Evolutionary conservation across 192 early-diverging fungal species (phyloP).

Genomic region (Entomortierella lignicola): DNA sequence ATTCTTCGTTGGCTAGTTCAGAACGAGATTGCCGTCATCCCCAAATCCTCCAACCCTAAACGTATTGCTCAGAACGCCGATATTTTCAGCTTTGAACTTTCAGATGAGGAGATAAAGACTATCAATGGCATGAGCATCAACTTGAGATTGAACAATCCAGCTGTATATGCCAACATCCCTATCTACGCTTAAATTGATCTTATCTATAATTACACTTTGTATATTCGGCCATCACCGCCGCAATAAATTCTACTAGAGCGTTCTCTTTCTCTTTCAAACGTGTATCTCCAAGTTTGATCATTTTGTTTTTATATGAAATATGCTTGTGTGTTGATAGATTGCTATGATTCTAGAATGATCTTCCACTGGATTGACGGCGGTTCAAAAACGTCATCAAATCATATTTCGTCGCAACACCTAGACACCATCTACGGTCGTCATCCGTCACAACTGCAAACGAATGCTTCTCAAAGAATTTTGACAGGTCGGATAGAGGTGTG

Average conservation of each 20-base stretch:
- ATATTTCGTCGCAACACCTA: slow-evolving; percentile 84
- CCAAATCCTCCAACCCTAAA: slow-evolving; percentile 67
- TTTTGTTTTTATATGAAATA: neutral
- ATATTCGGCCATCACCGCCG: too few relatives aligned
- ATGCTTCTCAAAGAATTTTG: slow-evolving; percentile 86
- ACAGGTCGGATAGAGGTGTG: slow-evolving; percentile 81
- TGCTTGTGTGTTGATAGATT: too few relatives aligned
- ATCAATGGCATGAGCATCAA: slow-evolving; percentile 57
- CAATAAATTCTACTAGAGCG: too few relatives aligned
- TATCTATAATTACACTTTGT: too few relatives aligned
- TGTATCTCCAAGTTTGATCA: too few relatives aligned
- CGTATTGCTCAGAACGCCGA: slow-evolving; percentile 70
- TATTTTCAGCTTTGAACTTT: slow-evolving; percentile 58
- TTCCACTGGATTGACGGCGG: slow-evolving; percentile 59
- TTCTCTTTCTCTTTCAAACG: too few relatives aligned
- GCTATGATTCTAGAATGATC: slow-evolving; percentile 20
- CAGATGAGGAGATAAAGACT: slow-evolving; percentile 59
- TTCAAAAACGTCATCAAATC: slow-evolving; percentile 79
- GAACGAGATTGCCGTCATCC: slow-evolving; percentile 73
- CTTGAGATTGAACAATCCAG: slow-evolving; percentile 63
- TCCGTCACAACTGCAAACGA: slow-evolving; percentile 89
- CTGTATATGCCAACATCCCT: slow-evolving; percentile 56
- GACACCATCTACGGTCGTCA: slow-evolving; percentile 78
- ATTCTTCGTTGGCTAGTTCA: slow-evolving; percentile 74
- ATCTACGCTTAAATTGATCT: slow-evolving; percentile 62